phyloP scores from a whole-genome alignment of 2,329 filamentous ascomycete genomes.

The Fusarium goolgardi region DNA sequence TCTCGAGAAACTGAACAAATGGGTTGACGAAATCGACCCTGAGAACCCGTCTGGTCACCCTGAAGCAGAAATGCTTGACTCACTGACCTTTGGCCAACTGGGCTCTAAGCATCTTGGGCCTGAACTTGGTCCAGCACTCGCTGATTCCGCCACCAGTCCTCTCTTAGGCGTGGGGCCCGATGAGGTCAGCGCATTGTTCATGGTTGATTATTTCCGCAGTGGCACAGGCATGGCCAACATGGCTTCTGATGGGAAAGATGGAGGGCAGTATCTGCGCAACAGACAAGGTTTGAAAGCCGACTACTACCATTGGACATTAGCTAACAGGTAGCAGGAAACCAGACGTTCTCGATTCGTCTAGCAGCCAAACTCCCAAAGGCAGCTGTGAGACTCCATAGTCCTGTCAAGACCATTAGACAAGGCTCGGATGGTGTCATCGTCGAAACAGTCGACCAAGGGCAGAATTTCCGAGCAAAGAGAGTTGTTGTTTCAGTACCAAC shows the following conservation, averaged over 20 bases:
- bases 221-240: constrained; percentile 38
- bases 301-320: no score
- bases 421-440: constrained; percentile 21
- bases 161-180: constrained; percentile 38
- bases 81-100: constrained; percentile 20
- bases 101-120: constrained; percentile 9
- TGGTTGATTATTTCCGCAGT: constrained; percentile 39
- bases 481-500: constrained; percentile 47
- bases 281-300: constrained; percentile 30
- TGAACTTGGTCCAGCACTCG: constrained; percentile 18
- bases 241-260: constrained; percentile 34
- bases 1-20: constrained; percentile 16
- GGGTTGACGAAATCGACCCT: constrained; percentile 15
- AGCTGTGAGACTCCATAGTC: constrained; percentile 31
- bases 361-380: constrained; percentile 26
- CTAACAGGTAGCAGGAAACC: constrained; percentile 25
- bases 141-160: constrained; percentile 7
- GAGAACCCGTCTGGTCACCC: constrained; percentile 19
- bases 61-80: constrained; percentile 23
- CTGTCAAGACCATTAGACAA: constrained; percentile 36
- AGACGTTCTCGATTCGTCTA: constrained; percentile 28
- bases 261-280: constrained; percentile 43
- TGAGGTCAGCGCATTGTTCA: constrained; percentile 37
- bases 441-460: constrained; percentile 22
- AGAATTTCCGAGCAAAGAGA: constrained; percentile 36